Evolutionary conservation across 192 early-diverging fungal genomes (phyloP).

Genomic region (Thamnidium elegans): DNA sequence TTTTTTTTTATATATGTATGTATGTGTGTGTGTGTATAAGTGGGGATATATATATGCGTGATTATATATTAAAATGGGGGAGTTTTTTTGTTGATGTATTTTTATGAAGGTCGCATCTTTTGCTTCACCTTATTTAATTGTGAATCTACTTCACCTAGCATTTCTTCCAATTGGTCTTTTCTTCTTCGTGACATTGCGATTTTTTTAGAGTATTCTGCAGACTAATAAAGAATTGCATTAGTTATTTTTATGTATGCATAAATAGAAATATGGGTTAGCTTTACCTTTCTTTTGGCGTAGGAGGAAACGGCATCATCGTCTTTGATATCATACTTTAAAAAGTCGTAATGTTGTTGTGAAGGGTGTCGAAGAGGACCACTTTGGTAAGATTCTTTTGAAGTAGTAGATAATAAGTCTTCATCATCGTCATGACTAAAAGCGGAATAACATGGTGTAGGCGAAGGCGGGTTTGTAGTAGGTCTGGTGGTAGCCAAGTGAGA

Average conservation of each 20-base stretch:
- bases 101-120: conserved; percentile 31
- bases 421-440: not conserved
- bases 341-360: not conserved
- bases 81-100: not conserved
- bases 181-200: conserved; percentile 42
- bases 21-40: not conserved
- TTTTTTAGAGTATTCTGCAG: conserved; percentile 32
- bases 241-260: too few species aligned
- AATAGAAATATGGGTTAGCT: not conserved
- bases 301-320: not conserved
- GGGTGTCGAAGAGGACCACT: too few species aligned
- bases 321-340: conserved; percentile 1
- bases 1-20: not conserved
- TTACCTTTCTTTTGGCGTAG: conserved; percentile 13
- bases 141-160: conserved; percentile 46
- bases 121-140: conserved; percentile 46
- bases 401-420: not conserved
- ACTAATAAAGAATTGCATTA: not conserved
- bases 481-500: not conserved
- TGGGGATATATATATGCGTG: not conserved
- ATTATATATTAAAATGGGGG: not conserved
- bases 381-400: too few species aligned
- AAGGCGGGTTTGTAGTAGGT: conserved; percentile 10
- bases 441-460: conserved; percentile 1
- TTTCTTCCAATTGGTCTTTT: conserved; percentile 49